phyloP scores from a whole-genome alignment of 306 rosid species.

The Mimosa bimucronata region DNA sequence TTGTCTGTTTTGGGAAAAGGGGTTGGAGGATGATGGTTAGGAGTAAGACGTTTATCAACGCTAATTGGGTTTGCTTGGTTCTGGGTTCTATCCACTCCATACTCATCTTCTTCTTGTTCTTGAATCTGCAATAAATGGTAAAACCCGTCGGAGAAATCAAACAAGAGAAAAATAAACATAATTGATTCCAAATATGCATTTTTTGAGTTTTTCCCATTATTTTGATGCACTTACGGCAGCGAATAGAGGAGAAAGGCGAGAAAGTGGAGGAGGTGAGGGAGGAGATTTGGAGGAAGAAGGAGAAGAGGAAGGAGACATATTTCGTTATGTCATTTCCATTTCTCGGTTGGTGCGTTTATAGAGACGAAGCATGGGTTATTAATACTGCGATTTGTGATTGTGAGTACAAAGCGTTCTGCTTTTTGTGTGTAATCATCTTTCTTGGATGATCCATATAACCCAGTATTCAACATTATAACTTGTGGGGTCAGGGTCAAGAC shows the following conservation, averaged over 20 bases:
- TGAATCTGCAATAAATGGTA: slow-evolving; percentile 64
- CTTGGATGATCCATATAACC: too few species aligned
- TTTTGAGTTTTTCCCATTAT: too few species aligned
- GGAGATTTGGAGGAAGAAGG: slow-evolving; percentile 41
- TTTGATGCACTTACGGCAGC: slow-evolving; percentile 27
- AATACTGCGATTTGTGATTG: too few species aligned
- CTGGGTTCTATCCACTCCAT: slow-evolving; percentile 39
- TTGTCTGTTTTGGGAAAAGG: slow-evolving; percentile 39
- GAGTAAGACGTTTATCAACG: slow-evolving; percentile 33
- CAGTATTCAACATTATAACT: too few species aligned
- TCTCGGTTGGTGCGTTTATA: slow-evolving; percentile 10
- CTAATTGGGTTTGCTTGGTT: slow-evolving; percentile 41
- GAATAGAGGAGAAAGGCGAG: slow-evolving; percentile 49
- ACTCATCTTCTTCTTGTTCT: slow-evolving; percentile 60
- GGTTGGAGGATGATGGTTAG: slow-evolving; percentile 58
- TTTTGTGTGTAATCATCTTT: too few species aligned
- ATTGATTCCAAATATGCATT: not conserved
- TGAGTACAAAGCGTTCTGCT: too few species aligned
- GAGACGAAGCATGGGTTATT: not conserved
- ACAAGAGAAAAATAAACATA: not conserved
- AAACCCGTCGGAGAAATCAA: not conserved
- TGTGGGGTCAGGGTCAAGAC: too few species aligned
- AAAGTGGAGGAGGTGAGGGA: slow-evolving; percentile 38
- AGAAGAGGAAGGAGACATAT: slow-evolving; percentile 40
- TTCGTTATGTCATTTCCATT: not conserved